These are phyloP conservation scores for Backusella morwellensis DNA, from an alignment of 192 early-diverging fungal genomes.

Conservation along the genomic window DNA sequence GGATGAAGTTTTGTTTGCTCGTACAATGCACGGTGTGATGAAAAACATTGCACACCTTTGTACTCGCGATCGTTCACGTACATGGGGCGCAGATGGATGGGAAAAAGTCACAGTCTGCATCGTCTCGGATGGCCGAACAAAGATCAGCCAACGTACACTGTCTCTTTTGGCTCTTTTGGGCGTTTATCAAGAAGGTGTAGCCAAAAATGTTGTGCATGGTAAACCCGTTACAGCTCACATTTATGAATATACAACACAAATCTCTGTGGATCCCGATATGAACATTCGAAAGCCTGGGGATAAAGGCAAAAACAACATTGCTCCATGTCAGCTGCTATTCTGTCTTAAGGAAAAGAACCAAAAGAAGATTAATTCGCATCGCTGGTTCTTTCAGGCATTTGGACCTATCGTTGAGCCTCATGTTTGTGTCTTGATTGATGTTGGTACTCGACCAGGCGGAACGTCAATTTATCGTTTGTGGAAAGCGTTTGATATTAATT, in stretches of 20 bases:
- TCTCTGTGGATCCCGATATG: constrained; percentile 74
- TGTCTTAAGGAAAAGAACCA: constrained; percentile 91
- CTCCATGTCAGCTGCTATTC: constrained; percentile 82
- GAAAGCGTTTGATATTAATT: constrained; percentile 75
- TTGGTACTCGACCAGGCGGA: constrained; percentile 75
- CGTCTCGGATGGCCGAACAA: constrained; percentile 77
- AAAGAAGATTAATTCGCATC: constrained; percentile 86
- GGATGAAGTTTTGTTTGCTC: constrained; percentile 70
- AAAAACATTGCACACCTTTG: constrained; percentile 78
- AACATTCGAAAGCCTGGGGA: constrained; percentile 41
- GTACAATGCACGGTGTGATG: constrained; percentile 73
- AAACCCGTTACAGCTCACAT: constrained; percentile 68
- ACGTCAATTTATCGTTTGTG: constrained; percentile 73
- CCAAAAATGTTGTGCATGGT: constrained; percentile 62
- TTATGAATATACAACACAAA: constrained; percentile 76
- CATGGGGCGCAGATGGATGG: constrained; percentile 65
- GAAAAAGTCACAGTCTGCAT: constrained; percentile 78
- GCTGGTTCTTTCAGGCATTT: constrained; percentile 70
- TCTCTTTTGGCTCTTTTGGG: constrained; percentile 74
- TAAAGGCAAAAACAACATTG: constrained; percentile 54
- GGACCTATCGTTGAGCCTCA: constrained; percentile 55
- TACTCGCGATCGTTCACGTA: constrained; percentile 50
- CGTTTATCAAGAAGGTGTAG: constrained; percentile 73
- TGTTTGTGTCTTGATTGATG: constrained; percentile 67
- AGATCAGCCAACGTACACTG: constrained; percentile 60